Evolutionary conservation across 331 rosid genomes (phyloP), one percentile per base, ranked within the genome.

Genomic region (Rhamnella rubrinervis): DNA sequence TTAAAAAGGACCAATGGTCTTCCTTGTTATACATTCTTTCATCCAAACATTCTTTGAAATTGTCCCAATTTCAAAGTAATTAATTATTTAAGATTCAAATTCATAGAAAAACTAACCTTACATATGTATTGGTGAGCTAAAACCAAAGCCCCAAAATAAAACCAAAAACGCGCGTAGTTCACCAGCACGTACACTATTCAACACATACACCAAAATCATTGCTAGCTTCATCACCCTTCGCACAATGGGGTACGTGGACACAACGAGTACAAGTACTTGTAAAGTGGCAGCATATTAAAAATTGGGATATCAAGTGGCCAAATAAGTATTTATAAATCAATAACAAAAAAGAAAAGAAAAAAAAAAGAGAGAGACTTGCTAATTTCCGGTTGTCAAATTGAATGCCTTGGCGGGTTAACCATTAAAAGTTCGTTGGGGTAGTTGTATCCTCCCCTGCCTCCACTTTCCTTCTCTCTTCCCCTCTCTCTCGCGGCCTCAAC

Each of bases 401-500:
- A 86, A 88, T 84, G 89, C 81, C 59, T 44, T 52, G 28, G 15
- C 74, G 74, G 71, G 28, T 65, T 68, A 38, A 72, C 76, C 71
- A 85, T 88, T 88, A 77, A 75, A 81, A 73, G 86, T 84, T 87
- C 81, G 95, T 79, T 86, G 84, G 95, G 92, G 97, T 84, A 6
- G 95, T 90, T 90, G 95, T 61, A 90, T 90, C 89, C 59, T 70
- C 93, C 82, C 44, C 31, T 25, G 38, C 14, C 53, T 35, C 67
- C 23, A 8, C 35, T 6, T 40, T 23, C 65, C 52, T 50, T 56
- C 57, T 40, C 7, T 19, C 40, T 11, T 39, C 17, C 51, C 51
- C 65, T 4, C 50, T 50, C 68, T 72, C 63, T 44, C 64, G 52
- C 31, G 39, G 37, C 67, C 28, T 35, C 6, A 8, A 38, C 31